Evolutionary conservation across 805 yeast genomes (phyloP).

Genomic region (Lipomyces chichibuensis): DNA sequence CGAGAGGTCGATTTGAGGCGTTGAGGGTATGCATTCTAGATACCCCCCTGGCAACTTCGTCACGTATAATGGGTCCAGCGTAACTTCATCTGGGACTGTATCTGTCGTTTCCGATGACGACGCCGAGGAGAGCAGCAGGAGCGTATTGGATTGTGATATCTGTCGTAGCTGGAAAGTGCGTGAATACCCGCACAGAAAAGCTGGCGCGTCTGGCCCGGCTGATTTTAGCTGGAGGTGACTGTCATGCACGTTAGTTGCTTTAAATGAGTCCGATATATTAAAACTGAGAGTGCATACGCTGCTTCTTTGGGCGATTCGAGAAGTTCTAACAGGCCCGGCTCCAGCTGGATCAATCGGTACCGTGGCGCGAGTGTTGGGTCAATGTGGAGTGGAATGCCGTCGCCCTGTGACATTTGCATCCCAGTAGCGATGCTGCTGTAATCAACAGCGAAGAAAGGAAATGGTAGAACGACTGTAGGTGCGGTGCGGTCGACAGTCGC

Average conservation of each 20-base stretch:
- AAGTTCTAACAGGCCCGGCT: slow-evolving; percentile 25
- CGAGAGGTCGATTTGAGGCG: slow-evolving; percentile 21
- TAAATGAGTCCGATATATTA: background rate
- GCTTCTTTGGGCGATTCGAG: slow-evolving; percentile 22
- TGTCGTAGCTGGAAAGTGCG: slow-evolving; percentile 70
- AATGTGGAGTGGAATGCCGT: slow-evolving; percentile 1
- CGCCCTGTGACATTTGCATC: slow-evolving; percentile 6
- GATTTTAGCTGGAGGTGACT: slow-evolving; percentile 19
- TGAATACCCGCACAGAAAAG: slow-evolving; percentile 63
- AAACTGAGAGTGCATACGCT: slow-evolving; percentile 1
- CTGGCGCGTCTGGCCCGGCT: slow-evolving; percentile 38
- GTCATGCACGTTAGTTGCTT: background rate
- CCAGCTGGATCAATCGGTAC: slow-evolving; percentile 25
- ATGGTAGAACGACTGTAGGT: background rate
- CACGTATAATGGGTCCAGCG: background rate
- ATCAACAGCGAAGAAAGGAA: background rate
- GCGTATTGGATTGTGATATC: slow-evolving; percentile 85
- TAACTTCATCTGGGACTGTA: slow-evolving; percentile 3
- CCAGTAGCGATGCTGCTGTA: background rate
- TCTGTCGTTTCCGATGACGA: background rate
- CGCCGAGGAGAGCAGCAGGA: slow-evolving; percentile 54
- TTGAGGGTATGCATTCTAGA: slow-evolving; percentile 27
- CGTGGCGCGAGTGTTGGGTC: background rate
- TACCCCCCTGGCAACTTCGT: slow-evolving; percentile 18
- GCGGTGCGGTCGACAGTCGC: too few species aligned